Evolutionary conservation across 1,284 basidiomycete genomes (phyloP), one percentile per base, ranked within the genome.

Genomic region (Mycosarcoma maydis): DNA sequence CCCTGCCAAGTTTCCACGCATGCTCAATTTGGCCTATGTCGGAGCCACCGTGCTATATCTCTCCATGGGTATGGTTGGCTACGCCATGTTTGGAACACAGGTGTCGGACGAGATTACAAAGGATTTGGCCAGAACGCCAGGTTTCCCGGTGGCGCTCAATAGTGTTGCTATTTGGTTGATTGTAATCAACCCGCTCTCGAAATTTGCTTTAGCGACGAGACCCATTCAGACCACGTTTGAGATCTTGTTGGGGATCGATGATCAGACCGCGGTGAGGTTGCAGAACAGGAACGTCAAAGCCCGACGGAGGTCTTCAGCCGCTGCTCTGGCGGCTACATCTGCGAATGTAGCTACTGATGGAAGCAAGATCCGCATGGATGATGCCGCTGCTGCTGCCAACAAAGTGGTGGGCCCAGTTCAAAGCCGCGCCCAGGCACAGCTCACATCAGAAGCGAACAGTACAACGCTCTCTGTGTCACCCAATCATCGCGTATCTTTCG

Each of bases 21-120:
- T 94, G 90, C 90, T 92, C 69, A 87, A 91, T 73, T 87, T 87
- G 81, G 92, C 92, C n/a, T 94, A 93, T 87, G 75, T 86, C n/a
- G 86, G 90, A 32, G 89, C 94, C 2, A 92, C 91, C 0, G 83
- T 86, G 29, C 85, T 95, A 30, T 94, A 94, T 71, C 85, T 89
- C 19, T 71, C 90, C 8, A 90, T 95, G 49, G 94, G 92, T 13
- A 88, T 87, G 48, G 88, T 89, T 14, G 94, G 94, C 1, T 97
- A 96, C 73, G 83, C 92, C 19, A 97, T 97, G 94, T 72, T 75
- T 34, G 69, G 66, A 23, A 47, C 22, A 1, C 36, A 19, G 9
- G 74, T 76, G 0, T 73, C 70, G 14, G 92, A 93, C 65, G 93
- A 95, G 85, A 90, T 98, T 80, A 97, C 92, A 59, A 87, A 88